phyloP scores from a whole-genome alignment of 176 grass and related monocot genomes.

The Phyllostachys edulis region DNA sequence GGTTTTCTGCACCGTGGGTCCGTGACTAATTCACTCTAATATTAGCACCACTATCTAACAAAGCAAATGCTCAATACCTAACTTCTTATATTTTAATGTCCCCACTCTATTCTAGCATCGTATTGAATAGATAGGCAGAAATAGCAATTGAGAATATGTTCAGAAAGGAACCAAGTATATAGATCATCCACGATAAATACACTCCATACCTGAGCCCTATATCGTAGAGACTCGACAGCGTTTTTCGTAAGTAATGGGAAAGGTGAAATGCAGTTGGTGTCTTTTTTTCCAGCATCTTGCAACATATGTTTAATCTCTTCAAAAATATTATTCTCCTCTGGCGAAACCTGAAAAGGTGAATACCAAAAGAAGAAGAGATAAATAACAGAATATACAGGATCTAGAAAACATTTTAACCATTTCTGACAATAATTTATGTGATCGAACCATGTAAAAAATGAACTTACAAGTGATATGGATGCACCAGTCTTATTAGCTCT shows the following conservation, averaged over 20 bases:
- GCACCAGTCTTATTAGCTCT: constrained; percentile 80
- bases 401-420: neutral
- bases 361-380: constrained; percentile 17
- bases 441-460: constrained; percentile 15
- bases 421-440: neutral
- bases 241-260: constrained; percentile 81
- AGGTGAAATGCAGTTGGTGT: constrained; percentile 56
- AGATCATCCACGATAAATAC: constrained; percentile 7
- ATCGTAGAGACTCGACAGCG: constrained; percentile 81
- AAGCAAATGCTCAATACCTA: constrained; percentile 15
- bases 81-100: neutral
- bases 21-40: constrained; percentile 13
- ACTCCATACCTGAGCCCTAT: constrained; percentile 74
- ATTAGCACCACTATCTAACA: constrained; percentile 13
- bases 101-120: neutral
- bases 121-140: constrained; percentile 27
- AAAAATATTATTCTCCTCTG: constrained; percentile 51
- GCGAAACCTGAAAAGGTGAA: constrained; percentile 56
- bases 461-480: constrained; percentile 90
- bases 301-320: constrained; percentile 65
- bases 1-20: neutral
- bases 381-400: constrained; percentile 29
- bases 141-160: constrained; percentile 14
- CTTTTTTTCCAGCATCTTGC: constrained; percentile 51
- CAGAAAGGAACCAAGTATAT: constrained; percentile 16